Conservation (phyloP, 202 grass and related monocot genomes). For the Digitaria exilis region DNA sequence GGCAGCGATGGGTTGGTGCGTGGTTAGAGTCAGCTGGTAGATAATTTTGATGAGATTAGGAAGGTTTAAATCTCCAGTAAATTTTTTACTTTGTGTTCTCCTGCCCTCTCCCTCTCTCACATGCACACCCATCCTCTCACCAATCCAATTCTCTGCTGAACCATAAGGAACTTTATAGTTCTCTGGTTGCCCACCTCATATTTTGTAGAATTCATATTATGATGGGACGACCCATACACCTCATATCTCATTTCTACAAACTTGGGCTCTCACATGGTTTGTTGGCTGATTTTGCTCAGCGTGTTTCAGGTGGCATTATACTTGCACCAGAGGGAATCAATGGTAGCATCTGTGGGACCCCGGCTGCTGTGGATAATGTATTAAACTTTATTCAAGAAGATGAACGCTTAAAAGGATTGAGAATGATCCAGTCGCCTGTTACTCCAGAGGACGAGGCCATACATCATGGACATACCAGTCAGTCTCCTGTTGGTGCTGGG, state of each 20-base stretch:
- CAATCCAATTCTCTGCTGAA: neutral
- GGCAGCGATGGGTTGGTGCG: neutral
- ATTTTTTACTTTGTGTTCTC: neutral
- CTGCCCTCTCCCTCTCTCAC: neutral
- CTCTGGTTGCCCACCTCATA: neutral
- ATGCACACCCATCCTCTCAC: neutral
- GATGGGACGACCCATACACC: neutral
- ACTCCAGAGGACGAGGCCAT: constrained; percentile 95
- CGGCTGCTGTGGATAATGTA: constrained; percentile 66
- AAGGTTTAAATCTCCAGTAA: neutral
- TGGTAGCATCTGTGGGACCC: constrained; percentile 83
- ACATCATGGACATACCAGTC: constrained; percentile 83
- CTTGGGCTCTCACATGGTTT: constrained; percentile 42
- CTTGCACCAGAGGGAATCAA: constrained; percentile 95
- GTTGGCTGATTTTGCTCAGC: constrained; percentile 68
- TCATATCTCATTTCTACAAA: constrained; percentile 14
- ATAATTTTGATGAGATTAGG: neutral
- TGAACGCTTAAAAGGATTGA: constrained; percentile 67
- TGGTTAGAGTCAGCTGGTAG: neutral
- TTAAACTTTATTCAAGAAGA: constrained; percentile 85
- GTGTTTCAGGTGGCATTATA: constrained; percentile 97
- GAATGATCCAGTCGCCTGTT: constrained; percentile 86
- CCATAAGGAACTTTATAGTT: neutral
- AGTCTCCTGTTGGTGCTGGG: constrained; percentile 83
- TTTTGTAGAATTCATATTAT: neutral